Conservation (phyloP, 371 early-diverging fungal species). For the Entomophthora muscae region DNA sequence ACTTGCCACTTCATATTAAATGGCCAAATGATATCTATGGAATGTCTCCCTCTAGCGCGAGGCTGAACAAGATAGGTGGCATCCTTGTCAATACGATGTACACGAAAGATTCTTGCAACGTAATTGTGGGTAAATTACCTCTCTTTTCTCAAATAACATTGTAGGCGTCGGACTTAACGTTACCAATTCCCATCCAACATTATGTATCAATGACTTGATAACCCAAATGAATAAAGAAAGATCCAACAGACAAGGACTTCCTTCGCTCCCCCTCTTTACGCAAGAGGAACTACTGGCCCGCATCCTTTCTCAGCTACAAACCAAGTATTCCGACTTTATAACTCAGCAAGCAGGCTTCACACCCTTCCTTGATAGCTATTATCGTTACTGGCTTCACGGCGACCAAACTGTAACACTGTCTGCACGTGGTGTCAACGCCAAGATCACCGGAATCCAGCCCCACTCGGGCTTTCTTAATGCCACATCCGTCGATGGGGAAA, state of each 20-base stretch:
- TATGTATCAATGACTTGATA: slow-evolving; percentile 65
- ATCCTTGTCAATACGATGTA: slow-evolving; percentile 66
- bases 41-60: slow-evolving; percentile 11
- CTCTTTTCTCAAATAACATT: neutral
- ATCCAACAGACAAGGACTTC: too few relatives aligned
- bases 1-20: slow-evolving; percentile 65
- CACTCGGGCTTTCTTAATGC: too few relatives aligned
- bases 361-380: slow-evolving; percentile 54
- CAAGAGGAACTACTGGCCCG: slow-evolving; percentile 55
- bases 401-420: slow-evolving; percentile 46
- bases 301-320: slow-evolving; percentile 52
- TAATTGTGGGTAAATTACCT: slow-evolving; percentile 48
- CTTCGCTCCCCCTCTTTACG: slow-evolving; percentile 28
- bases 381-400: slow-evolving; percentile 69
- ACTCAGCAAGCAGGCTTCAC: slow-evolving; percentile 35
- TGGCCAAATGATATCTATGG: slow-evolving; percentile 95
- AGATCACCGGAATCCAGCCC: too few relatives aligned
- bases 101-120: slow-evolving; percentile 36
- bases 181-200: slow-evolving; percentile 59
- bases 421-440: too few relatives aligned
- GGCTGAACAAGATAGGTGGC: slow-evolving; percentile 84
- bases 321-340: slow-evolving; percentile 44
- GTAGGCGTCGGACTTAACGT: slow-evolving; percentile 73
- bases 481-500: too few relatives aligned
- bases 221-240: slow-evolving; percentile 27